phyloP scores from a whole-genome alignment of 2,329 filamentous ascomycete genomes.

The Neofusicoccum sp. region DNA sequence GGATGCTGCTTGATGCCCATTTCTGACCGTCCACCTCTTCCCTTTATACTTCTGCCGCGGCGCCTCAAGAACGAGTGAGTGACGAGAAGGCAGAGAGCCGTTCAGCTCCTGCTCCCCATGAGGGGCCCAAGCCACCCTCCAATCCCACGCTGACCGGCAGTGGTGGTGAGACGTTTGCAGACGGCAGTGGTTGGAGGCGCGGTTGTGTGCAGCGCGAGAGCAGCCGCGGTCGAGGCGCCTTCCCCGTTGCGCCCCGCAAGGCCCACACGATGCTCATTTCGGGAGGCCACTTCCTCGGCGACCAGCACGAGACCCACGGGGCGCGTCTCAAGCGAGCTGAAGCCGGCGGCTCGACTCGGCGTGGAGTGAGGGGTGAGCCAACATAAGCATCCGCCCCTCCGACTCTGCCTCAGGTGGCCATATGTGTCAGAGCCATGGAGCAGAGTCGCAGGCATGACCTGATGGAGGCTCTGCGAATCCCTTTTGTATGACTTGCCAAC shows the following conservation, averaged over 20 bases:
- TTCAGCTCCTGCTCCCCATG: background rate
- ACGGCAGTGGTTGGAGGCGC: background rate
- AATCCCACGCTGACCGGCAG: background rate
- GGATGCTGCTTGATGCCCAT: background rate
- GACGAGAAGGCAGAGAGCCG: background rate
- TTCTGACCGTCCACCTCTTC: background rate
- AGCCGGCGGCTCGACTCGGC: too few species aligned
- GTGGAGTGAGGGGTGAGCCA: background rate
- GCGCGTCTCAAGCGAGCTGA: background rate
- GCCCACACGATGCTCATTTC: background rate
- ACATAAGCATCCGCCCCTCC: background rate
- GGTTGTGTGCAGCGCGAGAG: background rate
- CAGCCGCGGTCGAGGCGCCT: background rate
- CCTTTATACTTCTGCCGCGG: background rate
- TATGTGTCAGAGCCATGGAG: background rate
- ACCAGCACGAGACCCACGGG: too few species aligned
- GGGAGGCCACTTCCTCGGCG: too few species aligned
- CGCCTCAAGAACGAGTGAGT: background rate
- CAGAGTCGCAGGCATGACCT: background rate
- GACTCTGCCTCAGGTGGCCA: background rate
- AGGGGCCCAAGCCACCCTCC: background rate
- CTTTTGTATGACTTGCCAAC: slow-evolving; percentile 1
- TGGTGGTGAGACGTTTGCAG: background rate
- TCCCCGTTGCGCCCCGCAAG: background rate
- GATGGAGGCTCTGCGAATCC: background rate